Base-by-base conservation (phyloP, 2,329 filamentous ascomycete species). In the Colletotrichum viniferum region DNA sequence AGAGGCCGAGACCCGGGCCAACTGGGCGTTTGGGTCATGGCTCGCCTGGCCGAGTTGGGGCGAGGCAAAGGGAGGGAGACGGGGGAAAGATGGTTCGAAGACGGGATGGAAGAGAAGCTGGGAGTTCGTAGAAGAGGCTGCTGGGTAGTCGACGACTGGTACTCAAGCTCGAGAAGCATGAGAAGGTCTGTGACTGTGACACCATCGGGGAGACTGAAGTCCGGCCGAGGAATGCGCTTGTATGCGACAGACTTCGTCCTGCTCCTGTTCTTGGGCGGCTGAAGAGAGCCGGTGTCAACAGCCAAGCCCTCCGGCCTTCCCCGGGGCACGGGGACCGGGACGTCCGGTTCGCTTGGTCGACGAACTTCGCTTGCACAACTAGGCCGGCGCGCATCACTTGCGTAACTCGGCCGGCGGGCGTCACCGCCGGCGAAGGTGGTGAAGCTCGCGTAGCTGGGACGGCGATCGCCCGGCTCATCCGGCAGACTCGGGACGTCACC, bases 171-270 rank as follows among this genome's bases (percentile, higher is more conserved):
- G 28, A 76, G 73, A 8, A 76, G 73, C 32, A 64, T 56, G 16
- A 76, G 69, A 32, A 76, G 73, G n/a, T 76, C 73, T 3, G 71
- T 62, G 21, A 76, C 73, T 1, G 69, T 69, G 56, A 76, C 43
- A n/a, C 73, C 73, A 7, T 18, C 62, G 1, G 73, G 73, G 4
- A 76, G 69, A 9, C 43, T 73, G 24, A 76, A 76, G 18, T 76
- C 69, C 2, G 73, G 73, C 16, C 73, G 69, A 9, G 73, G 43
- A 4, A 76, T 76, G 30, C 73, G 69, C 18, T 62, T 68, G 58
- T 76, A 76, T 34, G 58, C 64, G n/a, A 61, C 62, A 24, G 69
- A 32, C 16, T 48, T 71, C n/a, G 18, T 60, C 18, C 63, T 63
- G 34, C 7, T 36, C 12, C 43, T 36, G 12, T 30, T 34, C 10